Evolutionary conservation across 805 yeast genomes (phyloP).

Genomic region (Candida morakotiae): DNA sequence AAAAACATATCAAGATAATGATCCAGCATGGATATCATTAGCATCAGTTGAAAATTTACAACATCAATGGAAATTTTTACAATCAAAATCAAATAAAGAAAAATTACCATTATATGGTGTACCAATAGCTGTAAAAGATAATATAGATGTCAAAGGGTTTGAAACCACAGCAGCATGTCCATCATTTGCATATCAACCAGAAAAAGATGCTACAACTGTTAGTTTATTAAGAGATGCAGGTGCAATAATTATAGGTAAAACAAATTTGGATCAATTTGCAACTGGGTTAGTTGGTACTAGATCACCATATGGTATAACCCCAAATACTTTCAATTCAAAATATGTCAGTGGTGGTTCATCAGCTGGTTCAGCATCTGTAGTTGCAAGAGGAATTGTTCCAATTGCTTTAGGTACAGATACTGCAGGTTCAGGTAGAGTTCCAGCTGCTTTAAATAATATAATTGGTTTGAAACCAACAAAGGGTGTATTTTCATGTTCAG

Average conservation of each 20-base stretch:
- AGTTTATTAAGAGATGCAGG: constrained; percentile 76
- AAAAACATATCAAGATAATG: constrained; percentile 39
- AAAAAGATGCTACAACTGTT: constrained; percentile 73
- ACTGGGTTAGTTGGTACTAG: constrained; percentile 95
- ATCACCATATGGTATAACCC: constrained; percentile 90
- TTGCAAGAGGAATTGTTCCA: constrained; percentile 87
- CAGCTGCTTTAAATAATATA: constrained; percentile 89
- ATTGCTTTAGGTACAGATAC: constrained; percentile 92
- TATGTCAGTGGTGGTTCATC: constrained; percentile 95
- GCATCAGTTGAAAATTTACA: constrained; percentile 56
- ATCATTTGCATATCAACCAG: constrained; percentile 65
- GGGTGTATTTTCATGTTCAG: constrained; percentile 80
- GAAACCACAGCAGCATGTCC: constrained; percentile 97
- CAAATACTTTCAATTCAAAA: constrained; percentile 67
- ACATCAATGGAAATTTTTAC: constrained; percentile 77
- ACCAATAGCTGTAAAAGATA: constrained; percentile 92
- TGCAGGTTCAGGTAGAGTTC: constrained; percentile 97
- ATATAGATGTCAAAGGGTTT: constrained; percentile 80
- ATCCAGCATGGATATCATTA: constrained; percentile 91
- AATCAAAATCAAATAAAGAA: constrained; percentile 53
- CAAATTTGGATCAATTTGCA: constrained; percentile 95
- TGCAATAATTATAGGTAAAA: constrained; percentile 90
- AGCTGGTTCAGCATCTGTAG: constrained; percentile 93
- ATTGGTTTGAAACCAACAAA: constrained; percentile 91
- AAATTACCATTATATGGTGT: constrained; percentile 80